Conservation (phyloP, 192 early-diverging fungal genomes). For the Pecoramyces ruminantium region DNA sequence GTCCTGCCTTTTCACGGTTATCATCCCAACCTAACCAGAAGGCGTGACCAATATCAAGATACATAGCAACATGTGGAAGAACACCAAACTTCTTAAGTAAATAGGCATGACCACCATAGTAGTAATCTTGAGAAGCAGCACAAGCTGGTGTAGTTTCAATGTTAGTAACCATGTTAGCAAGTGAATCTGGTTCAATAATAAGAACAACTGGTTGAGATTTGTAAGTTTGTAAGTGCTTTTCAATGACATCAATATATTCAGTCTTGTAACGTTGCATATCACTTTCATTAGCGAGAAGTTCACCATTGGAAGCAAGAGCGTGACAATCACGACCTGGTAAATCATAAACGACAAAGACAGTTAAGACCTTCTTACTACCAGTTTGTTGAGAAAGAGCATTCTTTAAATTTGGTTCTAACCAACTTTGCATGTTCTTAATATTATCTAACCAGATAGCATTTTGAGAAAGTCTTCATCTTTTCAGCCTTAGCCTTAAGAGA, state of each 20-base stretch:
- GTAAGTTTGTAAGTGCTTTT: not conserved
- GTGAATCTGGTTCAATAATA: constrained; percentile 22
- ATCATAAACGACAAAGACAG: constrained; percentile 24
- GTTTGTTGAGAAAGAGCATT: not conserved
- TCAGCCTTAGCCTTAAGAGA: not conserved
- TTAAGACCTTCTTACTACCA: not conserved
- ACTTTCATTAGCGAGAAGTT: constrained; percentile 7
- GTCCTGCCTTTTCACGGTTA: constrained; percentile 6
- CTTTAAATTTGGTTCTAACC: not conserved
- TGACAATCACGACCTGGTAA: constrained; percentile 25
- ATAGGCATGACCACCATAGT: constrained; percentile 19
- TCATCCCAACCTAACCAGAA: constrained; percentile 20
- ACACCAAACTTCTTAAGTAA: constrained; percentile 12
- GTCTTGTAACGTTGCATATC: constrained; percentile 16
- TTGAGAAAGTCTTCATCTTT: not conserved
- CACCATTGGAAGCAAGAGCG: constrained; percentile 22
- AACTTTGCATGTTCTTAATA: not conserved
- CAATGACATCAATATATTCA: constrained; percentile 20
- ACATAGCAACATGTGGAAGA: constrained; percentile 14
- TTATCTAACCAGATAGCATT: not conserved
- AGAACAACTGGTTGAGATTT: constrained; percentile 9
- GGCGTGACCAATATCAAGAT: constrained; percentile 19
- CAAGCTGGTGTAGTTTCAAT: constrained; percentile 5
- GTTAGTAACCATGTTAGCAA: constrained; percentile 24
- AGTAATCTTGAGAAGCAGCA: constrained; percentile 6